Evolutionary conservation across 768 basidiomycete genomes (phyloP), one percentile per base, ranked within the genome.

Genomic region (Megacollybia marginata): DNA sequence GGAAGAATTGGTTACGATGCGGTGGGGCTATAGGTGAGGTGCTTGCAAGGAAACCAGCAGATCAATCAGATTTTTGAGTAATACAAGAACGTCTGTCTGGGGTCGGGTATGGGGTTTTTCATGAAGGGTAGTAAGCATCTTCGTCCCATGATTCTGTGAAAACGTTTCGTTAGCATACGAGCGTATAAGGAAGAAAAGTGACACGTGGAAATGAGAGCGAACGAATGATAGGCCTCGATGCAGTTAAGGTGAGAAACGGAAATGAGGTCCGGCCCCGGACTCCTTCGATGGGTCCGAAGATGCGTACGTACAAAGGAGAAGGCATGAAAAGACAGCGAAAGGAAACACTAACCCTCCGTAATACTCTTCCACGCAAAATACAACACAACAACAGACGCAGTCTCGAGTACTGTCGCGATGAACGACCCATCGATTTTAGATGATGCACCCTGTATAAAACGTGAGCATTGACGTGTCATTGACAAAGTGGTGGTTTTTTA

Each of bases 331-430:
- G 11, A 10, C 28, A 15, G 4, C 5, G 28, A 44, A 16, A 44
- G 44, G 44, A 44, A 13, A 40, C 44, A 44, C 78, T 46, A 51
- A 83, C 89, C 88, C 80, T 94, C 92, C 15, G 92, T 93, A 50
- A 93, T 90, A 62, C 83, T 83, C 65, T 73, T 73, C 93, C 93
- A 95, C n/a, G 80, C 91, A 13, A 83, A 61, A 62, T 79, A 92
- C 16, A 95, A 54, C 4, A 79, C 67, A 10, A 70, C 76, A 1
- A 95, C 80, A 0, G 86, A 68, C 1, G 77, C 82, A 0, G 89
- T 89, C 61, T 95, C 90, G 43, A 95, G 70, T 5, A 93, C 47
- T 0, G 94, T 94, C 1, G 89, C 85, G 20, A 96, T 63, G 63
- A 96, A 95, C 2, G 85, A 82, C 5, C 89, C 90, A 65, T 97